Percentiles rank a stretch among this genome's conserved stretches.
phyloP scores from a whole-genome alignment of 2,329 filamentous ascomycete genomes.

The Trichoderma asperellum region DNA sequence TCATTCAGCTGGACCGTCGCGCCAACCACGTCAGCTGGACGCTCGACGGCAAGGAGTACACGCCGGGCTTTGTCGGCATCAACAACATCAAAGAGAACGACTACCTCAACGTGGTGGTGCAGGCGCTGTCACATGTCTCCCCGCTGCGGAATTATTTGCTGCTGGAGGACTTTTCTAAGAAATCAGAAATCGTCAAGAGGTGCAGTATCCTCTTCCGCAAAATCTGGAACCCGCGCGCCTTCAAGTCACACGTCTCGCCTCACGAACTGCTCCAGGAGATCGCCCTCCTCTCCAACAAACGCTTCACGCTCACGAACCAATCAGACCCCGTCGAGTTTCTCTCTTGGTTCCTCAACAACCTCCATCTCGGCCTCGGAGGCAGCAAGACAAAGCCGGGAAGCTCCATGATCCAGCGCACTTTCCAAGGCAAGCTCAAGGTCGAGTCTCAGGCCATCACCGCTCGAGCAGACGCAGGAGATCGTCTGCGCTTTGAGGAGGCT shows the following conservation, averaged over 20 bases:
- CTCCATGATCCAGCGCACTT: constrained; percentile 87
- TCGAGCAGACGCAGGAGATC: constrained; percentile 83
- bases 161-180: constrained; percentile 76
- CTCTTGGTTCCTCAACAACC: constrained; percentile 95
- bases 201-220: constrained; percentile 91
- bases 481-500: constrained; percentile 90
- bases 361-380: constrained; percentile 89
- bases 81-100: constrained; percentile 99
- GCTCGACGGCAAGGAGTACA: constrained; percentile 80
- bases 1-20: constrained; percentile 74
- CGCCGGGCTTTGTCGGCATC: constrained; percentile 95
- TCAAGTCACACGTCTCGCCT: constrained; percentile 94
- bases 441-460: constrained; percentile 94
- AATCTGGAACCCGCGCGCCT: constrained; percentile 96
- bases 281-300: constrained; percentile 85
- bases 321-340: constrained; percentile 96
- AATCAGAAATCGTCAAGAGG: constrained; percentile 79
- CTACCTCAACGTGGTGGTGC: constrained; percentile 94
- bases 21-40: constrained; percentile 68
- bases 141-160: constrained; percentile 92
- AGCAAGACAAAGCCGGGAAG: constrained; percentile 82
- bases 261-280: constrained; percentile 97
- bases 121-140: constrained; percentile 85
- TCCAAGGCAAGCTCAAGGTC: constrained; percentile 89
- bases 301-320: constrained; percentile 86